Evolutionary conservation across 768 basidiomycete genomes (phyloP).

Genomic region (Glaciozyma martinii): DNA sequence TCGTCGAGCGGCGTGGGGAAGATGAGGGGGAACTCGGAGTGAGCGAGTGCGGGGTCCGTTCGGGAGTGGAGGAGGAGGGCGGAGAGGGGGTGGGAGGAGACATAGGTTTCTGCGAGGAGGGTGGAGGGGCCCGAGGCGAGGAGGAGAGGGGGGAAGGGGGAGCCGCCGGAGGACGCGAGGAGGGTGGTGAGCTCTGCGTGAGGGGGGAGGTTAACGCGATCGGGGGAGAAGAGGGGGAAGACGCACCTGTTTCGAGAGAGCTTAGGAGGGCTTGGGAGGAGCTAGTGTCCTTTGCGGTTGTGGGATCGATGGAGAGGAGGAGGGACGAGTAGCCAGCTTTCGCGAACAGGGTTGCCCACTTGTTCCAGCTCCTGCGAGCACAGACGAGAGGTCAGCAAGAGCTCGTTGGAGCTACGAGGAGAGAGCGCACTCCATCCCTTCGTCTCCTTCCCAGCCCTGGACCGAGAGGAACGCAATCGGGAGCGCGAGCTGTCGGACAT

Average conservation of each 20-base stretch:
- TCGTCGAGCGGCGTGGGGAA: slow-evolving; percentile 38
- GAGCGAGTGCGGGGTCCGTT: slow-evolving; percentile 41
- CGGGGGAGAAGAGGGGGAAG: neutral
- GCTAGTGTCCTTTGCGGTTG: neutral
- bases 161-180: slow-evolving; percentile 42
- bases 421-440: neutral
- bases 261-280: neutral
- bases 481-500: slow-evolving; percentile 10
- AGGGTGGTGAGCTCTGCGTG: slow-evolving; percentile 40
- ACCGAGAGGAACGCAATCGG: slow-evolving; percentile 22
- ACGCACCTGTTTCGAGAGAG: slow-evolving; percentile 20
- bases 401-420: too few species aligned
- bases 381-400: neutral
- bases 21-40: slow-evolving; percentile 37
- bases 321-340: slow-evolving; percentile 26
- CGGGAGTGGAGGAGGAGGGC: slow-evolving; percentile 57
- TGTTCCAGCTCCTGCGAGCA: slow-evolving; percentile 1
- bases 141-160: slow-evolving; percentile 54
- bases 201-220: neutral
- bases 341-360: slow-evolving; percentile 14
- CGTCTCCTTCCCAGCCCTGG: neutral
- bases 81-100: slow-evolving; percentile 57
- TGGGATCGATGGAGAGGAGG: slow-evolving; percentile 20
- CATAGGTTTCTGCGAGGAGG: slow-evolving; percentile 58
- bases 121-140: slow-evolving; percentile 48